Evolutionary conservation across 352 stramenopile species (phyloP), one percentile per base, ranked within the genome.

Genomic region (Pythium apleroticum): DNA sequence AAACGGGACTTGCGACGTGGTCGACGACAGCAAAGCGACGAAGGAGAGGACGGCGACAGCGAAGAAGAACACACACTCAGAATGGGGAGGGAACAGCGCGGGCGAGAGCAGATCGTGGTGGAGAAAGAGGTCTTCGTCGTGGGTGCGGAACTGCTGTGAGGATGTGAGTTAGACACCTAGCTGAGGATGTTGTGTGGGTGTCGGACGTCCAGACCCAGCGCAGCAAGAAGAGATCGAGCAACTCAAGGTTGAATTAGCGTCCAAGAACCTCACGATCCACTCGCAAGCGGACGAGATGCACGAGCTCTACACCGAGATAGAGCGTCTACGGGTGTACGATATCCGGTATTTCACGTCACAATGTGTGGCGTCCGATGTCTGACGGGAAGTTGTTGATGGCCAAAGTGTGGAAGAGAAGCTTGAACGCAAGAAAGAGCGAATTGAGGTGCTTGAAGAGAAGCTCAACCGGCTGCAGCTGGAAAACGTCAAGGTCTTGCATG

Each of bases 241-340:
- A 0, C 65, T 93, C 22, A 74, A 75, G 53, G 73, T 88, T 1
- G 75, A 90, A 17, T 45, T 90, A 14, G 67, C 77, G 11, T 81
- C 78, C 4, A 90, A 88, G 58, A 71, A 68, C 4, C 57, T 83
- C 28, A 86, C 72, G 0, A 78, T 92, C 3, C 73, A 91, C 12
- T 71, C 80, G 5, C 81, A 91, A 64, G 71, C 75, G 0, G 76
- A 84, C 24, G 77, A 95, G 30, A 80, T 94, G 52, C 69, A 86
- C 5, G 67, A 80, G 19, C 52, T 88, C 0, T 81, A 87, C 15
- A 60, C 71, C 5, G 79, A 90, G 57, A 54, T 93, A 3, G 80
- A 92, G 37, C 74, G 87, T 33, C 68, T 92, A 20, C 66, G 55
- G 4, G 27, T 76, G 74, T 84, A 66, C 9, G 52, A 27, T 28